Evolutionary conservation across 345 rosid species (phyloP).

Genomic region (Salix udensis): DNA sequence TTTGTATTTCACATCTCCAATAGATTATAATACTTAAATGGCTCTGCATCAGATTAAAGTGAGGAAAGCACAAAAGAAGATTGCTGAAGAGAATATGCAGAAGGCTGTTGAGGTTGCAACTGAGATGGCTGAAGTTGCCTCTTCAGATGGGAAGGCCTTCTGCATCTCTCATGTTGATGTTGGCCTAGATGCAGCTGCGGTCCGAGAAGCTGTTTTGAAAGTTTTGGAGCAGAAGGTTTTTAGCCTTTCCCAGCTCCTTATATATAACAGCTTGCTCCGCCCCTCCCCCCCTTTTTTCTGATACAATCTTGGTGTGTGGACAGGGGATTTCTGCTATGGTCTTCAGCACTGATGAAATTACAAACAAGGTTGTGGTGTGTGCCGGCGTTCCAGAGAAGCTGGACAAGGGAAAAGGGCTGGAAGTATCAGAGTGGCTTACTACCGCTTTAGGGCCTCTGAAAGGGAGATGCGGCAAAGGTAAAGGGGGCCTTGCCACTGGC

Average conservation of each 20-base stretch:
- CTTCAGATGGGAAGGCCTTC: constrained; percentile 65
- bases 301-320: constrained; percentile 16
- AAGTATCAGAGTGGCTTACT: constrained; percentile 85
- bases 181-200: constrained; percentile 88
- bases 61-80: constrained; percentile 76
- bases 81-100: constrained; percentile 74
- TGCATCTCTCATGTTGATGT: constrained; percentile 72
- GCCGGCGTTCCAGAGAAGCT: constrained; percentile 82
- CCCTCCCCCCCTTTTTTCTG: not conserved
- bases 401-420: constrained; percentile 51
- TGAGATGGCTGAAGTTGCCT: constrained; percentile 63
- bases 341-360: constrained; percentile 71
- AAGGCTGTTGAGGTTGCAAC: constrained; percentile 64
- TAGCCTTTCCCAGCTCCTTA: not conserved
- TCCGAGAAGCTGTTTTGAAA: constrained; percentile 87
- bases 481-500: constrained; percentile 84
- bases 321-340: constrained; percentile 87
- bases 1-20: not conserved
- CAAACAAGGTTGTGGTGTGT: constrained; percentile 85
- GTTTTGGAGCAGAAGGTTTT: constrained; percentile 66
- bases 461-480: constrained; percentile 89
- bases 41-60: constrained; percentile 49
- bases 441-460: constrained; percentile 75
- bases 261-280: not conserved
- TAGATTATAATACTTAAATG: not conserved